Conservation (phyloP, 2,329 filamentous ascomycete species). For the Teratosphaeria epicoccoides region DNA sequence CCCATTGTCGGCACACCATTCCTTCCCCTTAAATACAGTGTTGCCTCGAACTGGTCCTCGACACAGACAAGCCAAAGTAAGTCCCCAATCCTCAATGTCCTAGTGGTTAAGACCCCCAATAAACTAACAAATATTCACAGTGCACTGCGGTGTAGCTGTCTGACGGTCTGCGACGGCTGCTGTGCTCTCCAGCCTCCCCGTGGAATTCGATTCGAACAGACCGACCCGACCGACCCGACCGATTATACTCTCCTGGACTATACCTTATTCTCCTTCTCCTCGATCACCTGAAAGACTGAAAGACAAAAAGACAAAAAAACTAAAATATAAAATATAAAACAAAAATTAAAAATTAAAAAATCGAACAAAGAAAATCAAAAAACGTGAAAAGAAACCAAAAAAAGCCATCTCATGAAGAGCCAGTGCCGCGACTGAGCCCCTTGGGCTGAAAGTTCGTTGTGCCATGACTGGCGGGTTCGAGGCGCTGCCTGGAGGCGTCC, state of each 20-base stretch:
- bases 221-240: background rate
- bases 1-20: background rate
- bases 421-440: background rate
- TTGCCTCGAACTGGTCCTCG: background rate
- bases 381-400: too few relatives aligned
- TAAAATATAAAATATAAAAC: too few relatives aligned
- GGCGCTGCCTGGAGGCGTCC: background rate
- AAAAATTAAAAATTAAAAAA: too few relatives aligned
- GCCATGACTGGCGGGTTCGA: background rate
- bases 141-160: background rate
- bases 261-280: too few relatives aligned
- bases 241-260: too few relatives aligned
- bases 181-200: background rate
- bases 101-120: background rate
- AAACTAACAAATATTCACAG: background rate
- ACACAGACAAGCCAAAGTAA: background rate
- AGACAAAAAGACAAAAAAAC: too few relatives aligned
- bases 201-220: background rate
- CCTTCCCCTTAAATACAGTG: background rate
- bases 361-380: too few relatives aligned
- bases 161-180: background rate
- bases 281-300: too few relatives aligned
- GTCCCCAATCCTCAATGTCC: background rate
- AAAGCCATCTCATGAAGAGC: background rate
- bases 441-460: background rate